Percentiles rank a stretch among this genome's conserved stretches.
Evolutionary conservation across 495 filamentous ascomycete genomes (phyloP).

Genomic region (Xanthoparmelia taractica): DNA sequence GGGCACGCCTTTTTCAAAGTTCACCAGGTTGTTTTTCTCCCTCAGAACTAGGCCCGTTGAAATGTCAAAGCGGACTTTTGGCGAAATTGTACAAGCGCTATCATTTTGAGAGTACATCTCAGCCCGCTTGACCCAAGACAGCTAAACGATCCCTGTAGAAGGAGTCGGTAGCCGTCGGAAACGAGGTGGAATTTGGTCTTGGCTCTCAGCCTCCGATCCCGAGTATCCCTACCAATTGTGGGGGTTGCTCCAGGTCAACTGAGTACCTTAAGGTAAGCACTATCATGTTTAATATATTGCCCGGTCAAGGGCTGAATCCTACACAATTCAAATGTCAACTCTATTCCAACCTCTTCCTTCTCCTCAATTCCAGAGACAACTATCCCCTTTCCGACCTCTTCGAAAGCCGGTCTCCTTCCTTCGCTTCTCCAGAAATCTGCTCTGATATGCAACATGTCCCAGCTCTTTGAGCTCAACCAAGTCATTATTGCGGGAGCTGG

Average conservation of each 20-base stretch:
- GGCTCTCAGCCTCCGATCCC: no score
- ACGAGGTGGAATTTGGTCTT: not conserved
- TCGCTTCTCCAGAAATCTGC: not conserved
- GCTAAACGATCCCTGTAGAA: not conserved
- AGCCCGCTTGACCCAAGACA: not conserved
- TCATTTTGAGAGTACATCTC: not conserved
- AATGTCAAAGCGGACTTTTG: not conserved
- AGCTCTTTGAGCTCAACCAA: not conserved
- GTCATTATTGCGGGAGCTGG: not conserved
- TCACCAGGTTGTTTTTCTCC: not conserved
- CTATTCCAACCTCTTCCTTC: not conserved
- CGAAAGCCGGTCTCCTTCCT: no score
- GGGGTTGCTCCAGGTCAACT: no score
- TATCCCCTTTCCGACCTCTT: not conserved
- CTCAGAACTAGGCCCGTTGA: not conserved
- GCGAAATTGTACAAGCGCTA: not conserved
- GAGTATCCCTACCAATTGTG: no score
- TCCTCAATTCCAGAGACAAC: not conserved
- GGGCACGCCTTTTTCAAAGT: not conserved
- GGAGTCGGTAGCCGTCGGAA: not conserved
- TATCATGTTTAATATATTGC: not conserved
- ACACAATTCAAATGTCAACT: not conserved
- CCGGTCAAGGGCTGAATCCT: not conserved
- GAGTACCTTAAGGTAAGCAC: no score
- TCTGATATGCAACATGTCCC: not conserved